Evolutionary conservation across 148 eudicot species (phyloP).

Genomic region (Cornus florida): DNA sequence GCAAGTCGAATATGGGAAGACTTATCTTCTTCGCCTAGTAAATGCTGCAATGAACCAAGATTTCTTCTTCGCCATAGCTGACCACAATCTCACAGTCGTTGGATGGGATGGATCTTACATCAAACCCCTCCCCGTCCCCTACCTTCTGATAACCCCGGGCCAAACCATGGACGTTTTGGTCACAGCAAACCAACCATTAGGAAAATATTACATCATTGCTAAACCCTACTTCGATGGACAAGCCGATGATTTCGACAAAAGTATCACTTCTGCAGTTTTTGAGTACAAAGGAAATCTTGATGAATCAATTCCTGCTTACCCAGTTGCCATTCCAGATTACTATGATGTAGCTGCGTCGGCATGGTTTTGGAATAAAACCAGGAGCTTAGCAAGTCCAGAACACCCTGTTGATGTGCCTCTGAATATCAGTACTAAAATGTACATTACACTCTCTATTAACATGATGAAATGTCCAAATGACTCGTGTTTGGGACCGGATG

Average conservation of each 20-base stretch:
- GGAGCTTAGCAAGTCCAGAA: background rate
- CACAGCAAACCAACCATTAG: slow-evolving; percentile 13
- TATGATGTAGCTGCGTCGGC: background rate
- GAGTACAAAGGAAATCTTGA: background rate
- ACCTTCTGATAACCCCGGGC: slow-evolving; percentile 24
- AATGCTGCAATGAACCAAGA: slow-evolving; percentile 19
- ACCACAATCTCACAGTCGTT: slow-evolving; percentile 18
- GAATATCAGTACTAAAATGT: background rate
- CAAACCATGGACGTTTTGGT: slow-evolving; percentile 26
- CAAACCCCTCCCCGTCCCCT: slow-evolving; percentile 12
- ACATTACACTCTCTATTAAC: background rate
- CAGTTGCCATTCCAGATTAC: background rate
- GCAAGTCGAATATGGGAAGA: slow-evolving; percentile 18
- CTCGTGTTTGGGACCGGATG: background rate
- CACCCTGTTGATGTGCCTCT: background rate
- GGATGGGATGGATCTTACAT: slow-evolving; percentile 20
- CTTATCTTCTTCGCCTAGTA: slow-evolving; percentile 23
- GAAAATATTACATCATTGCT: slow-evolving; percentile 19
- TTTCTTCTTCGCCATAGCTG: slow-evolving; percentile 19
- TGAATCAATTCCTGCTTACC: background rate
- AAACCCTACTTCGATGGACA: slow-evolving; percentile 7
- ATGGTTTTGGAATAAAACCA: background rate
- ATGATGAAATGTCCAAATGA: background rate
- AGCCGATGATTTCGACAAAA: slow-evolving; percentile 2
- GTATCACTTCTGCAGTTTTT: background rate